phyloP scores from a whole-genome alignment of 345 rosid genomes.

The Euclidium syriacum region DNA sequence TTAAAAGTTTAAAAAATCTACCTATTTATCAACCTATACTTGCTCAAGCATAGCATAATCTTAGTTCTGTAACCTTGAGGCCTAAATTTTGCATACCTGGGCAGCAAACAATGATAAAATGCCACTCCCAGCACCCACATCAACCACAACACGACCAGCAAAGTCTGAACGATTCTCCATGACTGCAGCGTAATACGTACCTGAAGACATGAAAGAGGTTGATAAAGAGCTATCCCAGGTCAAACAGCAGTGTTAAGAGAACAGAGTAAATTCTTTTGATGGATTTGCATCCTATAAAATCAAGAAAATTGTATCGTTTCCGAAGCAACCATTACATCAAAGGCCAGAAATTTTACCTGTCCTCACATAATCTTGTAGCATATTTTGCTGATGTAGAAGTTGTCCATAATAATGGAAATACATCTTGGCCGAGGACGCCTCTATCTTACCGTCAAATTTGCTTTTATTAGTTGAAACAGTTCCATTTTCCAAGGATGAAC shows the following conservation, averaged over 20 bases:
- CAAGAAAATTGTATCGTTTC: neutral
- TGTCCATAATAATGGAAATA: constrained; percentile 98
- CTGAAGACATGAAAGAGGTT: constrained; percentile 38
- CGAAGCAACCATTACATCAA: constrained; percentile 1
- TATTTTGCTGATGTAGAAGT: constrained; percentile 93
- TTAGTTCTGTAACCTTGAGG: neutral
- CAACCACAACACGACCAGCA: constrained; percentile 85
- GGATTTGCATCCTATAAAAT: neutral
- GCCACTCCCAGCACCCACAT: constrained; percentile 99
- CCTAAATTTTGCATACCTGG: constrained; percentile 47
- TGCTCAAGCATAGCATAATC: neutral
- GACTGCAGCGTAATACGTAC: constrained; percentile 96
- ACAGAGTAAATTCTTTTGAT: neutral
- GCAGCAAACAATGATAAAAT: constrained; percentile 97
- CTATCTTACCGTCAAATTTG: constrained; percentile 91
- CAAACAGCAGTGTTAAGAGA: neutral
- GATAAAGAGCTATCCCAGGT: neutral
- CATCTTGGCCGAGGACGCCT: constrained; percentile 93
- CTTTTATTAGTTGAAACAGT: constrained; percentile 41
- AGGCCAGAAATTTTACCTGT: constrained; percentile 54
- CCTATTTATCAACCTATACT: neutral
- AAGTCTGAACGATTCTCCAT: constrained; percentile 93
- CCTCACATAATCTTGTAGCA: constrained; percentile 98
- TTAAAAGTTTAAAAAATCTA: neutral
- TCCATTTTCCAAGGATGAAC: constrained; percentile 45